Conservation (phyloP, 768 basidiomycete species). For the Mycena olivaceomarginata region DNA sequence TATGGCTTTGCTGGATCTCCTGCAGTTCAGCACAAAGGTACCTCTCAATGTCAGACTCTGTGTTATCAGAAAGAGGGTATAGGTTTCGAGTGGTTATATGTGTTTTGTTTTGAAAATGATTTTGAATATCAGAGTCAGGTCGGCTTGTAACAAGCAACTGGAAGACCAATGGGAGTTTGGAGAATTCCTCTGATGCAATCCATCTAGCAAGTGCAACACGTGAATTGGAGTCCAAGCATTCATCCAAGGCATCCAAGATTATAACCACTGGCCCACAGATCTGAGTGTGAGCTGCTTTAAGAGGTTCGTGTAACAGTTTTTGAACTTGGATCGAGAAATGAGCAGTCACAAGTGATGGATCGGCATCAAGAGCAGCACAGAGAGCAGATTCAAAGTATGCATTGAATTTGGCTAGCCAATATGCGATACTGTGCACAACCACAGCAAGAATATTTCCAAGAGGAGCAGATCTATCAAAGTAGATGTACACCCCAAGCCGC, state of each 20-base stretch:
- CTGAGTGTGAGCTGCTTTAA: not conserved
- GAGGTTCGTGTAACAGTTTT: not conserved
- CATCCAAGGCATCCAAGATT: constrained; percentile 8
- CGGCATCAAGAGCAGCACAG: not conserved
- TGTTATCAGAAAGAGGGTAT: not conserved
- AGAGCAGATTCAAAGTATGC: not conserved
- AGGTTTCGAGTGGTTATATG: not conserved
- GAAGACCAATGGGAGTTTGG: not conserved
- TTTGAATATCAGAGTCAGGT: not conserved
- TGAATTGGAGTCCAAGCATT: not conserved
- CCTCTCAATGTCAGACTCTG: not conserved
- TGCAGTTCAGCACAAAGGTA: not conserved
- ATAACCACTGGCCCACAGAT: not conserved
- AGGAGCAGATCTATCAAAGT: not conserved
- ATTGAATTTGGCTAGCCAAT: not conserved
- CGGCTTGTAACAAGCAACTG: not conserved
- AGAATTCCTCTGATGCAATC: not conserved
- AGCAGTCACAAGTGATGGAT: not conserved
- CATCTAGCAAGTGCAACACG: not conserved
- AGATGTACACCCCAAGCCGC: not conserved
- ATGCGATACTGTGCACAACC: not conserved
- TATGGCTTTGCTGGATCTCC: not conserved
- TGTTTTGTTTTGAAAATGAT: not conserved
- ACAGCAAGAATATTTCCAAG: too few relatives aligned
- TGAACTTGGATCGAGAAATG: not conserved